Conservation (phyloP, 495 filamentous ascomycete species). For the Penicilliopsis zonata region DNA sequence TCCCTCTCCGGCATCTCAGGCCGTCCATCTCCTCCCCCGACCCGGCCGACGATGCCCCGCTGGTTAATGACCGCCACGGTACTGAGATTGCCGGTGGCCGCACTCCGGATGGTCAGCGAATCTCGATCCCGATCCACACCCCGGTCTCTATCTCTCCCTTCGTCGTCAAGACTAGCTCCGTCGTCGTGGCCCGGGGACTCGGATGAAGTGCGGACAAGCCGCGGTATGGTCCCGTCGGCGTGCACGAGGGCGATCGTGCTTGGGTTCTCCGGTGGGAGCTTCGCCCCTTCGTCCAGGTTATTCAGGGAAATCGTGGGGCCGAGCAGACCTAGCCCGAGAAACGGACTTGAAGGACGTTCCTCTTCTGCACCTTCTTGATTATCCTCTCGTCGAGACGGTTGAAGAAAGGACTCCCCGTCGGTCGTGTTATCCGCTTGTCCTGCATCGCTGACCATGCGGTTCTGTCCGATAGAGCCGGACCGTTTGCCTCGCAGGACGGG, state of each 20-base stretch:
- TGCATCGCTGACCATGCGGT: conserved; percentile 3
- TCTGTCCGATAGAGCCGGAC: background rate
- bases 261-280: conserved; percentile 19
- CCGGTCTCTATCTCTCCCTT: conserved; percentile 15
- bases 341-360: too few species aligned
- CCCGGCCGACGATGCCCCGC: conserved; percentile 13
- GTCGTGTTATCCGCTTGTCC: conserved; percentile 2
- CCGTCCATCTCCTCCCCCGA: conserved; percentile 8
- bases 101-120: conserved; percentile 10
- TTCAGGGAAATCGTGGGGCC: conserved; percentile 22
- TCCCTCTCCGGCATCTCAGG: conserved; percentile 22
- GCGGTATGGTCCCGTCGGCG: conserved; percentile 16
- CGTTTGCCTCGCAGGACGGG: background rate
- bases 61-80: conserved; percentile 24
- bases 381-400: background rate
- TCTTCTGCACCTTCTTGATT: conserved; percentile 4
- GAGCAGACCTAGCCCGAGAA: too few species aligned
- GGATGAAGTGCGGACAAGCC: conserved; percentile 13
- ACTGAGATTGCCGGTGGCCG: conserved; percentile 14
- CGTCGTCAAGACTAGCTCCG: conserved; percentile 22
- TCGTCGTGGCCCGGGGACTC: conserved; percentile 16
- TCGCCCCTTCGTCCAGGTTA: conserved; percentile 15
- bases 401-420: background rate
- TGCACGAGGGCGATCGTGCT: conserved; percentile 27
- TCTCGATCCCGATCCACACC: conserved; percentile 23